Conservation (phyloP, 2,329 filamentous ascomycete genomes). For the Claviceps lovelessii region DNA sequence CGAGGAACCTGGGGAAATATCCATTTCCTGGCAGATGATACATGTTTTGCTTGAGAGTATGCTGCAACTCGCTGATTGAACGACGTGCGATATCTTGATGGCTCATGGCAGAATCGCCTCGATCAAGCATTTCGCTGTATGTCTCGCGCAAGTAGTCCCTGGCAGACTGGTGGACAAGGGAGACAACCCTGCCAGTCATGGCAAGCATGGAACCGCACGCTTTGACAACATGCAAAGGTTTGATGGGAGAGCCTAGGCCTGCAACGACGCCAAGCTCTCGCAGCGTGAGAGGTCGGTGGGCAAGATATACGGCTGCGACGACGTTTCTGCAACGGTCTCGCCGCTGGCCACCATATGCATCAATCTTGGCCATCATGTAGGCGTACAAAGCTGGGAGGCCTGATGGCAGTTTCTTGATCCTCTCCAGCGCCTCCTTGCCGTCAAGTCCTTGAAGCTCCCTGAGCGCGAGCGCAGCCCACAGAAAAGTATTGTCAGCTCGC, state of each 20-base stretch:
- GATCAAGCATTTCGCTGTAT: conserved; percentile 16
- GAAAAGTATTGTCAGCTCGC: conserved; percentile 9
- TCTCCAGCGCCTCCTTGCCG: conserved; percentile 3
- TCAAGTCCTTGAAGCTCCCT: conserved; percentile 5
- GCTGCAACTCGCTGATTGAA: conserved; percentile 20
- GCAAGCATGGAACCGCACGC: conserved; percentile 24
- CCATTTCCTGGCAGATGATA: conserved; percentile 15
- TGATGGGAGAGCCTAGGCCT: conserved; percentile 8
- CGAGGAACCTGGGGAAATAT: conserved; percentile 11
- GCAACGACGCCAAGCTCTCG: conserved; percentile 17
- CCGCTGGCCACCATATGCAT: background rate
- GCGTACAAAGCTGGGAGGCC: conserved; percentile 3
- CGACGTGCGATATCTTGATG: conserved; percentile 20
- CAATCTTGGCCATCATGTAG: conserved; percentile 3
- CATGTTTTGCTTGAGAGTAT: conserved; percentile 21
- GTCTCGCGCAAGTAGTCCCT: conserved; percentile 23
- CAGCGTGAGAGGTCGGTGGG: conserved; percentile 21
- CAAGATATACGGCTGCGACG: conserved; percentile 10
- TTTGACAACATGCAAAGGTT: conserved; percentile 13
- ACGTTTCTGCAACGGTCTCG: conserved; percentile 3
- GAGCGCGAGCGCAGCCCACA: conserved; percentile 8
- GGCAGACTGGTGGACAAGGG: conserved; percentile 29
- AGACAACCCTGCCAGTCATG: conserved; percentile 15
- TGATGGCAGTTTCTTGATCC: conserved; percentile 3
- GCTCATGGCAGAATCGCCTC: conserved; percentile 8